Evolutionary conservation across 345 rosid species (phyloP), one percentile per base, ranked within the genome.

Genomic region (Eucalyptus fibrosa): DNA sequence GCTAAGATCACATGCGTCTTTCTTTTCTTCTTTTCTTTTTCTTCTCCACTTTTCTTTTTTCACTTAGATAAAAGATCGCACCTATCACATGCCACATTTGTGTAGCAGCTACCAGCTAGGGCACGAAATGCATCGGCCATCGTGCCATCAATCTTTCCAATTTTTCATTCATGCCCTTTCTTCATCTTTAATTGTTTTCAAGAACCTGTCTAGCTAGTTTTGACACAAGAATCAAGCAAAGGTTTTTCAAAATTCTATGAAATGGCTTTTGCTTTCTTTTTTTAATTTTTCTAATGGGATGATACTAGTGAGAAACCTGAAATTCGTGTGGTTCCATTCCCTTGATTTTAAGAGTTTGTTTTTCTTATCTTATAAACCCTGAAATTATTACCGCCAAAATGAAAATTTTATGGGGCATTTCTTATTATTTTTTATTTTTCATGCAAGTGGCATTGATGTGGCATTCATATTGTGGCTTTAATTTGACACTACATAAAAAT

Each of bases 291-390:
- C 5, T 47, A 47, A 10, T 59, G 72, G 18, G 19, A n/a, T 65
- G 37, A 65, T 65, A 30, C 16, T 15, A 15, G 19, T 15, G 19
- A n/a, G 1, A 7, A 65, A 65, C 72, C n/a, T 1, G 8, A 30
- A 65, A 62, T 4, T 62, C 6, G 6, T 8, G 5, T 65, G 37
- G 5, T 3, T 65, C 18, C 1, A 3, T 15, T 1, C 2, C 23
- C 9, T 69, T 69, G 42, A 69, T 34, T 32, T 69, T 32, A 17
- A 69, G 3, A 2, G 9, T 65, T 17, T 5, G 6, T 67, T 67
- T 32, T 67, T 67, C 19, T 32, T 16, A n/a, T 65, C 37, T 3
- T 15, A 3, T 30, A 65, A 30, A 5, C 15, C 18, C 1, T 17
- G 3, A 67, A 67, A 9, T 17, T 8, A 3, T 32, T 18, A 5